Evolutionary conservation across 2,329 filamentous ascomycete species (phyloP).

Genomic region (Diaporthe amygdali): DNA sequence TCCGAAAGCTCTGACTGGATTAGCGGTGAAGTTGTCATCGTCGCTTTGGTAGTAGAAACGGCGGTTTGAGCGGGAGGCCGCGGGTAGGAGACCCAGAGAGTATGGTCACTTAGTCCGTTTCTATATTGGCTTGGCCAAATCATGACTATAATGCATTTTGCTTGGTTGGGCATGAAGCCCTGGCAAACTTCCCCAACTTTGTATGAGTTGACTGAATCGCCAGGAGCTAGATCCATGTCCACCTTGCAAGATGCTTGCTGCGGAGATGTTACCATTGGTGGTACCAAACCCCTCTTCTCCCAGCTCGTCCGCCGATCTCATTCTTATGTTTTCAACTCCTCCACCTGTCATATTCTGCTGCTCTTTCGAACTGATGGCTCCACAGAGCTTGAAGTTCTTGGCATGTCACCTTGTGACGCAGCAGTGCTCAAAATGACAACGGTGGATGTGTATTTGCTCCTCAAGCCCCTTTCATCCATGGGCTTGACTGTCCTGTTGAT

Average conservation of each 20-base stretch:
- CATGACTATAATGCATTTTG: background rate
- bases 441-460: too few species aligned
- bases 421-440: too few species aligned
- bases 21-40: background rate
- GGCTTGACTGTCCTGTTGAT: too few species aligned
- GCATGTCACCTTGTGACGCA: background rate
- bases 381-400: too few species aligned
- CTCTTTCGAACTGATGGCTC: background rate
- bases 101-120: background rate
- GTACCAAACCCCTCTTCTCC: background rate
- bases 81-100: background rate
- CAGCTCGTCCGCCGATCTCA: background rate
- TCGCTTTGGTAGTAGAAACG: background rate
- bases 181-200: background rate
- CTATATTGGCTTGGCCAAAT: background rate
- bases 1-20: background rate
- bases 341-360: background rate
- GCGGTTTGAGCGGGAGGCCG: background rate
- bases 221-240: background rate
- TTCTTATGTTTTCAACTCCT: background rate
- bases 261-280: background rate
- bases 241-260: background rate
- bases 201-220: background rate
- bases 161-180: background rate
- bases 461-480: too few species aligned